A percentile compares a stretch with the other conserved stretches of the same genome.
These are phyloP conservation scores for Agastache rugosa DNA, from an alignment of 257 asterid genomes.

Conservation along the genomic window DNA sequence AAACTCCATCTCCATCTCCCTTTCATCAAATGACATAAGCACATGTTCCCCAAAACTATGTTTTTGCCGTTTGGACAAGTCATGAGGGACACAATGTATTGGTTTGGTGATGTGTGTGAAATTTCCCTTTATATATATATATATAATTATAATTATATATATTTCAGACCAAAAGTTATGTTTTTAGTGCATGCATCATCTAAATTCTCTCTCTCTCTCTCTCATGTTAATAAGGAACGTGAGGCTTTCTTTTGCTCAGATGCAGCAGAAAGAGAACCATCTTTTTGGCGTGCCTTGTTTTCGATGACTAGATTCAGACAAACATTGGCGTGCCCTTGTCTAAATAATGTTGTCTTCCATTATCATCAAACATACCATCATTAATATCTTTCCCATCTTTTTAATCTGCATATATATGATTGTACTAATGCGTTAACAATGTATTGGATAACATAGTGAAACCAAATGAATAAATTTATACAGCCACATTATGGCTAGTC, in stretches of 20 bases:
- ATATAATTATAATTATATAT: no score
- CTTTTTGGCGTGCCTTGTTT: constrained; percentile 30
- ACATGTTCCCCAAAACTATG: constrained; percentile 30
- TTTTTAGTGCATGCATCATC: constrained; percentile 37
- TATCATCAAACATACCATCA: constrained; percentile 21
- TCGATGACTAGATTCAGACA: constrained; percentile 40
- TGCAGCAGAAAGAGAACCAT: neutral
- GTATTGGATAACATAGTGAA: neutral
- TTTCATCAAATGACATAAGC: constrained; percentile 36
- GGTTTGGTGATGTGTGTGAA: constrained; percentile 29
- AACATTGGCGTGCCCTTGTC: constrained; percentile 57
- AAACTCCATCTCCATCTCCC: constrained; percentile 1
- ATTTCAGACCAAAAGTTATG: constrained; percentile 29
- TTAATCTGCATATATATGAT: neutral
- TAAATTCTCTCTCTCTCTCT: constrained; percentile 26
- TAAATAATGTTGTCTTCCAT: constrained; percentile 68
- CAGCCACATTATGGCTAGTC: no score
- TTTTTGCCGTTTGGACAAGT: constrained; percentile 27
- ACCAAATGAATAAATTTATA: no score
- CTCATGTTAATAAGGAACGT: neutral
- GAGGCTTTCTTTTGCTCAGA: neutral
- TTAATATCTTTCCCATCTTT: neutral
- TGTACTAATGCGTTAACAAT: neutral
- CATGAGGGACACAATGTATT: constrained; percentile 39
- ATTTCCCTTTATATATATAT: constrained; percentile 38